Base-by-base conservation (phyloP, 148 eudicot species). In the Camellia granthamiana region DNA sequence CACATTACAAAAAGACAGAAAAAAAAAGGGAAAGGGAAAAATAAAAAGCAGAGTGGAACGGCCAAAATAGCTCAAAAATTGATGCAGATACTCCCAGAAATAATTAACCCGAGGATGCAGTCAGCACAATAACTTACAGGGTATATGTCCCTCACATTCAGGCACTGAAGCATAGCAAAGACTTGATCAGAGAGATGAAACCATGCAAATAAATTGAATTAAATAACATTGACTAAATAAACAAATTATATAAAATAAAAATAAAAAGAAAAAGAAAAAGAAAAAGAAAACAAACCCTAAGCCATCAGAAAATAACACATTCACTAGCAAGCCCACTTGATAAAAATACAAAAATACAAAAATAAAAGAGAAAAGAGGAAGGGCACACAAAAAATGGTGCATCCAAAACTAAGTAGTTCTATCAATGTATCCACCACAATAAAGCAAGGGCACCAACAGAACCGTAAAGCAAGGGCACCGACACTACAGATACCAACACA, bases 91-190 rank as follows among this genome's bases (percentile, higher is more conserved):
- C 76, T 55, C 47, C 5, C 23, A n/a, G 41, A 78, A 10, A 49
- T 21, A 13, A 80, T 30, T 60, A 55, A 59, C 0, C 78, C n/a
- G 60, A 72, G 14, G 52, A 54, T 67, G 59, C 62, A 44, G 46
- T 43, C 64, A 54, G 38, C 66, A 38, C 58, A 18, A 43, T 19
- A 38, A 68, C 66, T 54, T 64, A 64, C 58, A 66, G 61, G 2
- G 42, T n/a, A 14, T 16, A 81, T 49, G 54, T 56, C 62, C 56
- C 49, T 62, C 38, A 10, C 62, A 14, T 67, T 56, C 72, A 75
- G 55, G 75, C 58, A 67, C 79, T 67, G 79, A 59, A 81, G 58
- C 72, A 44, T 14, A 41, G 47, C 38, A 75, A 75, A 11, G 18
- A 55, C 55, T 21, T 1, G 43, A 63, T 78, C 65, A 78, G 74